Evolutionary conservation across 2,329 filamentous ascomycete species (phyloP).

Genomic region (Phaeosphaeriaceae sp.): DNA sequence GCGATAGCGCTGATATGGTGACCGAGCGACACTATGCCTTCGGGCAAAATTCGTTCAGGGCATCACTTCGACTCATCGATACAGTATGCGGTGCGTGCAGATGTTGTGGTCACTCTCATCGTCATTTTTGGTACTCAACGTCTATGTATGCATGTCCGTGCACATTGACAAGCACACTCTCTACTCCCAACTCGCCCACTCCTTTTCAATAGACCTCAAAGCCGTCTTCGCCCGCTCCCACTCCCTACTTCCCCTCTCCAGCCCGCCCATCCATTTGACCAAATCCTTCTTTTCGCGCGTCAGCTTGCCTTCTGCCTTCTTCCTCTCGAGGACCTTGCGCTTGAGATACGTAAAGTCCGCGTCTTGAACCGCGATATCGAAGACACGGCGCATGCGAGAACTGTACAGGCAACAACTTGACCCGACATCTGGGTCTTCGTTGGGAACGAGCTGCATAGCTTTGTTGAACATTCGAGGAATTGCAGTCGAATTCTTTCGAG

Average conservation of each 20-base stretch:
- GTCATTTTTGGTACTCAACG: too few relatives aligned
- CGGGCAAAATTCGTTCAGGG: too few relatives aligned
- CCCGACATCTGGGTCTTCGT: constrained; percentile 51
- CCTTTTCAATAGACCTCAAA: neutral
- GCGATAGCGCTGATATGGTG: too few relatives aligned
- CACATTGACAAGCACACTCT: too few relatives aligned
- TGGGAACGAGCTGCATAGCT: constrained; percentile 64
- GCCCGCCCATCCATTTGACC: constrained; percentile 28
- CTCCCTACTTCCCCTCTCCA: constrained; percentile 31
- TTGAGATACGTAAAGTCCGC: constrained; percentile 73
- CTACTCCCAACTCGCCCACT: neutral
- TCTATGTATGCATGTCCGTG: too few relatives aligned
- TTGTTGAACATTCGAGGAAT: constrained; percentile 55
- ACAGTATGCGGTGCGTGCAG: too few relatives aligned
- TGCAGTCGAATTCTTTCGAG: constrained; percentile 55
- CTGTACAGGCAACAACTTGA: constrained; percentile 82
- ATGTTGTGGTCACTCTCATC: too few relatives aligned
- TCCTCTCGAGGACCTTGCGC: constrained; percentile 64
- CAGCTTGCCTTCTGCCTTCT: constrained; percentile 45
- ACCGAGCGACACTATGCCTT: too few relatives aligned
- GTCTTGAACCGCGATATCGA: constrained; percentile 69
- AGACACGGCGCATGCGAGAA: constrained; percentile 77
- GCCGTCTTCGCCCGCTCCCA: constrained; percentile 32
- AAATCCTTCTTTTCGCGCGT: constrained; percentile 53
- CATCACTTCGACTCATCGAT: too few relatives aligned